Percentiles rank a stretch among this genome's conserved stretches.
Evolutionary conservation across 2,329 filamentous ascomycete species (phyloP).

Genomic region (Xylariales sp.): DNA sequence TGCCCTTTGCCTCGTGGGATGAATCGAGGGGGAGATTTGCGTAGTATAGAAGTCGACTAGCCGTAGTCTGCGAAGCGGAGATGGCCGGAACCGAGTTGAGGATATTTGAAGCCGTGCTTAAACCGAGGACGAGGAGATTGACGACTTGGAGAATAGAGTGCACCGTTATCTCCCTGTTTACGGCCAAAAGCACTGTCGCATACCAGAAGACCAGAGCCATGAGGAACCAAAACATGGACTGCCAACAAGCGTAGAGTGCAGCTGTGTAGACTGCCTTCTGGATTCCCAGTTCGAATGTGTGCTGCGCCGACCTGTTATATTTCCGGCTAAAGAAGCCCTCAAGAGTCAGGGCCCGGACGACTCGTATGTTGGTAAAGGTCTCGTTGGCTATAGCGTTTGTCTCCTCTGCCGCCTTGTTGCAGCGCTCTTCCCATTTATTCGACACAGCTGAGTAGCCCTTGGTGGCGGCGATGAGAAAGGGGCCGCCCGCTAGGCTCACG

Average conservation of each 20-base stretch:
- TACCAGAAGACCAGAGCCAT: conserved; percentile 88
- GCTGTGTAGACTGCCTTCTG: conserved; percentile 75
- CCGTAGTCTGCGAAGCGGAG: conserved; percentile 77
- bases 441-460: conserved; percentile 73
- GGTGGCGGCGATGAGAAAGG: conserved; percentile 74
- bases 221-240: conserved; percentile 77
- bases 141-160: conserved; percentile 77
- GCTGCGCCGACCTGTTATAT: conserved; percentile 63
- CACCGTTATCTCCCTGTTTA: conserved; percentile 59
- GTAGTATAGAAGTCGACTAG: conserved; percentile 77
- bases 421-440: conserved; percentile 76
- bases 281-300: conserved; percentile 70
- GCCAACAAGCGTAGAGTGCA: conserved; percentile 80
- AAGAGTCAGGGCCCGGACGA: conserved; percentile 79
- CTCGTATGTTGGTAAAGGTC: conserved; percentile 80
- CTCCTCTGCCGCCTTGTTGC: conserved; percentile 70
- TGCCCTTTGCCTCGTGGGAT: conserved; percentile 69
- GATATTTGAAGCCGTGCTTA: conserved; percentile 77
- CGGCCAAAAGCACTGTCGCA: conserved; percentile 72
- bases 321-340: conserved; percentile 77
- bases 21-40: conserved; percentile 65
- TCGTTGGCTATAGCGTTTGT: conserved; percentile 76
- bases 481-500: conserved; percentile 75
- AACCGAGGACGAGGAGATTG: conserved; percentile 84
- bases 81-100: conserved; percentile 84